Evolutionary conservation across 2,329 filamentous ascomycete genomes (phyloP), one percentile per base, ranked within the genome.

Genomic region (Fusarium buxicola): DNA sequence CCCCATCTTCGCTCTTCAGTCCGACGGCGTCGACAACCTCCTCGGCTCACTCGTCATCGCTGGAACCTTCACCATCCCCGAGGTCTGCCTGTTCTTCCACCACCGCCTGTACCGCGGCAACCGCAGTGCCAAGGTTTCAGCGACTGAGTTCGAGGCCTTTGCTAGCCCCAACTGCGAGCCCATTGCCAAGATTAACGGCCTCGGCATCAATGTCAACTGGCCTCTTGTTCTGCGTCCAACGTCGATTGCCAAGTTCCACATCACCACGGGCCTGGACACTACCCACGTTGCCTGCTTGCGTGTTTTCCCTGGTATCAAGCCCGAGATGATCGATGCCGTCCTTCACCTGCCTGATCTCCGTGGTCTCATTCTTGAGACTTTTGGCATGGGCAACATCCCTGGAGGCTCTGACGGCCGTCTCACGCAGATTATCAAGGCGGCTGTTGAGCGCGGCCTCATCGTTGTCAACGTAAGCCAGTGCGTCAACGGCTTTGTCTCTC

Each of bases 401-500:
- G 90, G 90, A 34, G 92, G 92, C 27, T 84, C 89, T 43, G 91
- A 95, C 72, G 91, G 91, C 53, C 88, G 87, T 47, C 84, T 97
- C 74, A 93, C 90, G 13, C 87, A 87, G 51, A 91, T 94, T 44
- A 87, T 97, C 69, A 84, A 86, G 15, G 86, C 88, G 38, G 93
- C 92, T 18, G 92, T 96, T 35, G 82, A 89, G 72, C 86, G 92
- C 56, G 93, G 92, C 32, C 89, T 95, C 64, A 87, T 95, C 56
- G 89, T 97, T 58, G 92, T 97, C 66, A 97, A 96, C 73, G 89
- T 97, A 58, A 96, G 92, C 46, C 94, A 97, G 79, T 97, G 94
- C 82, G 84, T 89, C 68, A 89, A 85, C 58, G 90, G 90, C 38
- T 90, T 90, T 70, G 90, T 92, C 16, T 91, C 87, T 46, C 89